Percentiles rank a stretch among this genome's conserved stretches.
These are phyloP conservation scores for Bolboschoenus planiculmis DNA, from an alignment of 176 grass and related monocot species.

Conservation along the genomic window DNA sequence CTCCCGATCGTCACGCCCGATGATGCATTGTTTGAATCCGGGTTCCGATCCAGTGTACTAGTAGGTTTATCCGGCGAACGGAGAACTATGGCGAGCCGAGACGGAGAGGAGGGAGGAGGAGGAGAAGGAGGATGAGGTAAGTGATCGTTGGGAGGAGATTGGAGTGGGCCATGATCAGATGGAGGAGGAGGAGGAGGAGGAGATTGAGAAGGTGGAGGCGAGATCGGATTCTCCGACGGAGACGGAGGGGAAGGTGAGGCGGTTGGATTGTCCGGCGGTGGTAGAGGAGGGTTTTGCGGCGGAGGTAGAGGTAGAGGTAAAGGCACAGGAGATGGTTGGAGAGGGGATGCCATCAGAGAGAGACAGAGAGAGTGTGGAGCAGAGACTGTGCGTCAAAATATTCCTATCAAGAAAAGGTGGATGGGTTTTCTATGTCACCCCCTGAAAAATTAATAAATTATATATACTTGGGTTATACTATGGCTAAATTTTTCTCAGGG, in stretches of 20 bases:
- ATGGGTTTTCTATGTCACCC: no score
- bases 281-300: conserved; percentile 10
- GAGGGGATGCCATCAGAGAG: conserved; percentile 33
- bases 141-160: background rate
- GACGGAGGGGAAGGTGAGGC: conserved; percentile 12
- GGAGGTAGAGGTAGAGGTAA: background rate
- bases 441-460: no score
- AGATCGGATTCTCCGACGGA: background rate
- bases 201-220: background rate
- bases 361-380: background rate
- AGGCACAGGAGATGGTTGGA: conserved; percentile 17
- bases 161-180: background rate
- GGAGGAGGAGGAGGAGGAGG: background rate
- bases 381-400: no score
- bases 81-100: conserved; percentile 19
- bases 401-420: no score
- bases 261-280: background rate
- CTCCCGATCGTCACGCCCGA: conserved; percentile 50
- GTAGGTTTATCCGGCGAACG: conserved; percentile 31
- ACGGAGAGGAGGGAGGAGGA: background rate
- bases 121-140: background rate
- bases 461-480: no score
- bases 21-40: conserved; percentile 15
- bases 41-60: conserved; percentile 26
- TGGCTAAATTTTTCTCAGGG: no score